phyloP scores from a whole-genome alignment of 2,329 filamentous ascomycete species.

The Huntiella decipiens region DNA sequence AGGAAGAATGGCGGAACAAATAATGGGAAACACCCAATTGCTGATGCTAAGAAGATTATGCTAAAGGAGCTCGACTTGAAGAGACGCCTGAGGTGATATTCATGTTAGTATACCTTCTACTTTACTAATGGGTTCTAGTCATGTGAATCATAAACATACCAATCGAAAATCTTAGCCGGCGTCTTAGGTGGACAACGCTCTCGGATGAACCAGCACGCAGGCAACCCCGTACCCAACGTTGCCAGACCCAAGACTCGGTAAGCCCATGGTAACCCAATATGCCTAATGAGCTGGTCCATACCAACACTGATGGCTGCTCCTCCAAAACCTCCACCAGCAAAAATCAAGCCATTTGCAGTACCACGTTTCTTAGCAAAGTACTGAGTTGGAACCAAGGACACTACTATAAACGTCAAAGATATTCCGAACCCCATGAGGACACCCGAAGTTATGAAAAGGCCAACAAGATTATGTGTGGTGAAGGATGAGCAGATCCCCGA shows the following conservation, averaged over 20 bases:
- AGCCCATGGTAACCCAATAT: slow-evolving; percentile 29
- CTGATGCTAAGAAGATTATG: slow-evolving; percentile 33
- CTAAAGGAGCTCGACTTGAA: slow-evolving; percentile 33
- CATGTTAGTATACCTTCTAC: not conserved
- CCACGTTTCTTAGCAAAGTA: slow-evolving; percentile 36
- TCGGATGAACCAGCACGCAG: slow-evolving; percentile 33
- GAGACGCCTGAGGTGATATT: slow-evolving; percentile 21
- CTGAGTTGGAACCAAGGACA: slow-evolving; percentile 30
- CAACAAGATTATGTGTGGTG: slow-evolving; percentile 18
- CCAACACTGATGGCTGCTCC: slow-evolving; percentile 32
- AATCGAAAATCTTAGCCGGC: slow-evolving; percentile 27
- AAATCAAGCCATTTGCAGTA: slow-evolving; percentile 35
- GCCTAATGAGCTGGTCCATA: slow-evolving; percentile 27
- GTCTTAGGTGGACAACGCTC: slow-evolving; percentile 24
- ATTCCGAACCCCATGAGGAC: slow-evolving; percentile 18
- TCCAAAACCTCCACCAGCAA: slow-evolving; percentile 34
- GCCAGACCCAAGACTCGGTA: slow-evolving; percentile 34
- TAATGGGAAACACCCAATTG: slow-evolving; percentile 38
- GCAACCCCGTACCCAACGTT: slow-evolving; percentile 33
- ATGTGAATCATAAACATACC: slow-evolving; percentile 17
- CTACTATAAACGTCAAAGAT: slow-evolving; percentile 25
- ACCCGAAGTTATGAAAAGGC: slow-evolving; percentile 19
- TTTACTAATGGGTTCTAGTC: no score
- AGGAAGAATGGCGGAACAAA: slow-evolving; percentile 44
- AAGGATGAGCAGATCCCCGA: slow-evolving; percentile 28